These are phyloP conservation scores for Populus hybrid DNA, from an alignment of 441 rosid genomes.

Conservation along the genomic window DNA sequence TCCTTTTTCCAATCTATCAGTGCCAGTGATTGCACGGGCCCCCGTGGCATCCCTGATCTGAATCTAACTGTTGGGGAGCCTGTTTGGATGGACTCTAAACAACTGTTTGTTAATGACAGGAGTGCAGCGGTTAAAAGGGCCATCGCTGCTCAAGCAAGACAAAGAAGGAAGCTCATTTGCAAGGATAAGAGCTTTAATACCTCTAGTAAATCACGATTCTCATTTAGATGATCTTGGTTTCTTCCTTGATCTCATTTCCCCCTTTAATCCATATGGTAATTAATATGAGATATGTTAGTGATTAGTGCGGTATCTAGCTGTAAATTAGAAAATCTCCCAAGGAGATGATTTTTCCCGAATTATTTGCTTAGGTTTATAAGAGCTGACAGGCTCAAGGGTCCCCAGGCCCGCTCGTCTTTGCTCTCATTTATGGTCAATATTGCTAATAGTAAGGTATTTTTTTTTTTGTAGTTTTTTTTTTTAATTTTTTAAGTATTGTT, in stretches of 20 bases:
- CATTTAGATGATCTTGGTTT: slow-evolving; percentile 6
- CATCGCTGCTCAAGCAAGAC: slow-evolving; percentile 38
- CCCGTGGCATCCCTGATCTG: slow-evolving; percentile 24
- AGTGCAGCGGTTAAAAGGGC: neutral
- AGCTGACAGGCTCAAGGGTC: neutral
- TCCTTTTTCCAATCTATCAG: slow-evolving; percentile 3
- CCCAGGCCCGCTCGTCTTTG: neutral
- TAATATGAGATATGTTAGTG: neutral
- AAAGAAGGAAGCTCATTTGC: slow-evolving; percentile 27
- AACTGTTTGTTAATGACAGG: neutral
- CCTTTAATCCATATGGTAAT: neutral
- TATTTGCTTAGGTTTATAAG: neutral
- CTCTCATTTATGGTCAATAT: neutral
- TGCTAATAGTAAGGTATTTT: neutral
- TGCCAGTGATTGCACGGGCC: slow-evolving; percentile 7
- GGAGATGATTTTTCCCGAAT: neutral
- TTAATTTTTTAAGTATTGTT: neutral
- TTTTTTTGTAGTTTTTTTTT: no score
- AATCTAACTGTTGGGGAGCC: slow-evolving; percentile 17
- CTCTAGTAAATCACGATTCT: slow-evolving; percentile 9
- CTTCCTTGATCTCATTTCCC: neutral
- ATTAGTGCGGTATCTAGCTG: neutral
- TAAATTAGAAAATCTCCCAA: slow-evolving; percentile 2
- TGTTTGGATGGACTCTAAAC: neutral
- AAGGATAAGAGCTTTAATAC: slow-evolving; percentile 18